Evolutionary conservation across 2,329 filamentous ascomycete species (phyloP).

Genomic region (Fusarium lyarnte): DNA sequence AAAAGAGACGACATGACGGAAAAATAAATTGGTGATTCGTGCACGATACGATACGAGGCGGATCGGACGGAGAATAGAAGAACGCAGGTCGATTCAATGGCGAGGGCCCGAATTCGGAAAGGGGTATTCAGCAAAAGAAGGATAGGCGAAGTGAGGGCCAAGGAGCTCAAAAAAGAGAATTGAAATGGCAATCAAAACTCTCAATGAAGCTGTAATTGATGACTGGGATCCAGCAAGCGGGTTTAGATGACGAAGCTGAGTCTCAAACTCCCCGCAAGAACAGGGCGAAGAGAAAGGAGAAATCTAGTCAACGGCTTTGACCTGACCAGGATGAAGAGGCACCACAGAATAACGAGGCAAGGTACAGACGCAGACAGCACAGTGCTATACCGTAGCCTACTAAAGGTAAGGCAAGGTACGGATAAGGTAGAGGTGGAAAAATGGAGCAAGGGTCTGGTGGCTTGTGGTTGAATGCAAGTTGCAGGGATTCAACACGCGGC

Average conservation of each 20-base stretch:
- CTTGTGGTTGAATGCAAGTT: constrained; percentile 35
- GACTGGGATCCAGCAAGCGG: constrained; percentile 27
- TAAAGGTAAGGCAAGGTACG: constrained; percentile 15
- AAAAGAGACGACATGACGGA: constrained; percentile 47
- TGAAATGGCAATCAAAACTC: constrained; percentile 1
- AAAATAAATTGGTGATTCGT: constrained; percentile 17
- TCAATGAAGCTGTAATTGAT: constrained; percentile 16
- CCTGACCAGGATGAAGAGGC: constrained; percentile 26
- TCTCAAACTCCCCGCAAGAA: constrained; percentile 43
- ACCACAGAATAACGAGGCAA: constrained; percentile 9
- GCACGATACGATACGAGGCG: constrained; percentile 18
- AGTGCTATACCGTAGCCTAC: constrained; percentile 26
- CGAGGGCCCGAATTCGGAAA: constrained; percentile 24
- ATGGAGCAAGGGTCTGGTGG: constrained; percentile 41
- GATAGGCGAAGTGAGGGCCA: constrained; percentile 5
- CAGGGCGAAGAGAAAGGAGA: constrained; percentile 41
- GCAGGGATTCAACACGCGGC: constrained; percentile 38
- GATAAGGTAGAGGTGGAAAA: constrained; percentile 36
- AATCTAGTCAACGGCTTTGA: constrained; percentile 34
- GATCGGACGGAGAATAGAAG: constrained; percentile 13
- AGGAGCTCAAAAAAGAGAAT: constrained; percentile 10
- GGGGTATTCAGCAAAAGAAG: constrained; percentile 9
- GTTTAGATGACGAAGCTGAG: constrained; percentile 42
- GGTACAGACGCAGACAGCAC: background rate
- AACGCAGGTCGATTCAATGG: constrained; percentile 17